A percentile compares a stretch with the other conserved stretches of the same genome.
These are phyloP conservation scores for Chalara sp. DNA, from an alignment of 2,329 filamentous ascomycete species.

Conservation along the genomic window DNA sequence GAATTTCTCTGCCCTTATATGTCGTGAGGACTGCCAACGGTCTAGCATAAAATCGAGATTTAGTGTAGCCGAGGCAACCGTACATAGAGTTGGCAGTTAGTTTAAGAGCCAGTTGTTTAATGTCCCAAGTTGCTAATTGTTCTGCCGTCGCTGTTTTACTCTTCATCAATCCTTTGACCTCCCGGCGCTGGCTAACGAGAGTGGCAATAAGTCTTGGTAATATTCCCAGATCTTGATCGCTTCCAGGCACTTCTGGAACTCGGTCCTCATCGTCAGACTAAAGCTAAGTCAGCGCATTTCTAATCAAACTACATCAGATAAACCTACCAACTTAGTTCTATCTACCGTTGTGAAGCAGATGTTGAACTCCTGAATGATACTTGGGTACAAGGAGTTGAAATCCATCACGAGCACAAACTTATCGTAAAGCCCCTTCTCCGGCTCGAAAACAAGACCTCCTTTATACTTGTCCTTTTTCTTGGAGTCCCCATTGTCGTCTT, in stretches of 20 bases:
- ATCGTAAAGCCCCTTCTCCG: constrained; percentile 95
- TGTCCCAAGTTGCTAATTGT: constrained; percentile 91
- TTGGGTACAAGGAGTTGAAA: constrained; percentile 98
- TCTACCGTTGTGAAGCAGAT: constrained; percentile 99
- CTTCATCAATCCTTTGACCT: constrained; percentile 97
- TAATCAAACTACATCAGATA: background rate
- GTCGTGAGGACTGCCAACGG: constrained; percentile 94
- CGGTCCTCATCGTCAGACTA: constrained; percentile 74
- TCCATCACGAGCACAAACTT: constrained; percentile 99
- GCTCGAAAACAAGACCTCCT: constrained; percentile 95
- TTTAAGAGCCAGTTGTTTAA: constrained; percentile 94
- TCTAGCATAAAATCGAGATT: constrained; percentile 93
- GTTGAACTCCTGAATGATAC: constrained; percentile 99
- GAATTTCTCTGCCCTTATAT: constrained; percentile 94
- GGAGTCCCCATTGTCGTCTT: constrained; percentile 63
- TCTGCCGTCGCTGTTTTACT: constrained; percentile 79
- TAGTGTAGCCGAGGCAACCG: constrained; percentile 93
- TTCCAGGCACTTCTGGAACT: constrained; percentile 75
- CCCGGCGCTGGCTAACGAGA: constrained; percentile 78
- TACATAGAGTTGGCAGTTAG: constrained; percentile 99
- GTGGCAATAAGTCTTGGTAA: constrained; percentile 87
- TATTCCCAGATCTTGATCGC: constrained; percentile 74
- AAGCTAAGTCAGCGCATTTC: constrained; percentile 15
- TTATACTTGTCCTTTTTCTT: constrained; percentile 99
- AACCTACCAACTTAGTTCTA: constrained; percentile 59